Conservation (phyloP, 2,329 filamentous ascomycete species). For the Hortaea sp. region DNA sequence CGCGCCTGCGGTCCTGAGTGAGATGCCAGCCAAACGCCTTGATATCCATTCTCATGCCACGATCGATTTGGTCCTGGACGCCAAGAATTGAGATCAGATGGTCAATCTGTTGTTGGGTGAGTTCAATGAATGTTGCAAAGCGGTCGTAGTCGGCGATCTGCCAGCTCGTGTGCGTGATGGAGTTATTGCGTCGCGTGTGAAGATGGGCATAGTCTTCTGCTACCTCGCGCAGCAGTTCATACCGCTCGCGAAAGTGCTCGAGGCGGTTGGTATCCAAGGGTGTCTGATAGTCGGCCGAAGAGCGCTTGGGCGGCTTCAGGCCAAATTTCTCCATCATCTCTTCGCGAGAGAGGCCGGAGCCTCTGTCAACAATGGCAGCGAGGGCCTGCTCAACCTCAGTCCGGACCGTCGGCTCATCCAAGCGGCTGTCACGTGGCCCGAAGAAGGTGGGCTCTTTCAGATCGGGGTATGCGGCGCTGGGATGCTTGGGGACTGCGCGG, state of each 20-base stretch:
- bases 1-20: constrained; percentile 19
- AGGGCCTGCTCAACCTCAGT: constrained; percentile 31
- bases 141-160: constrained; percentile 30
- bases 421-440: constrained; percentile 29
- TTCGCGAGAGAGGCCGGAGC: constrained; percentile 27
- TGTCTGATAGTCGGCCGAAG: constrained; percentile 27
- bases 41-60: constrained; percentile 35
- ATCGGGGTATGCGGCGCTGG: constrained; percentile 35
- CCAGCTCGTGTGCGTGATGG: constrained; percentile 28
- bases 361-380: constrained; percentile 37
- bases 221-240: constrained; percentile 32
- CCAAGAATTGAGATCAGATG: constrained; percentile 33
- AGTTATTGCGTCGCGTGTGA: constrained; percentile 22
- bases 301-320: constrained; percentile 34
- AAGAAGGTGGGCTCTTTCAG: constrained; percentile 36
- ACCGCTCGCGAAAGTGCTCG: constrained; percentile 37
- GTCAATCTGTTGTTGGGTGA: constrained; percentile 34
- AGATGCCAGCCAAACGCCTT: constrained; percentile 40
- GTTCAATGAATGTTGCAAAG: constrained; percentile 32
- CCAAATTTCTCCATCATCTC: constrained; percentile 38
- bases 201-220: constrained; percentile 22
- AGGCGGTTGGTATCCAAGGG: constrained; percentile 35
- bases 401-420: constrained; percentile 31
- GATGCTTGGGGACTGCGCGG: constrained; percentile 35
- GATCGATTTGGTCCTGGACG: constrained; percentile 34